Evolutionary conservation across 225 moss, liverwort and hornwort genomes (phyloP).

Genomic region (Neckera pumila): DNA sequence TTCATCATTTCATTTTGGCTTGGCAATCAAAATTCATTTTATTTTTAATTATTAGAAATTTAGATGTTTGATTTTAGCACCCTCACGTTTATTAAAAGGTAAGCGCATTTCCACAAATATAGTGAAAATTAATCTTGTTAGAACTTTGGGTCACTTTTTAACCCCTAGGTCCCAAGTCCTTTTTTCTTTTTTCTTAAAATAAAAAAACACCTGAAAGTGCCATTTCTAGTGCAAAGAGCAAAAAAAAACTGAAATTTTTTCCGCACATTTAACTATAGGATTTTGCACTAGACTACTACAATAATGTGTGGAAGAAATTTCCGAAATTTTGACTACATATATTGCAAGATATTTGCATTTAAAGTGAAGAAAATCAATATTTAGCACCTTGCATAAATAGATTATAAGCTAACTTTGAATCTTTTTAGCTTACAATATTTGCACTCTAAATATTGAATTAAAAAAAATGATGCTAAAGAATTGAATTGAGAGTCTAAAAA

Average conservation of each 20-base stretch:
- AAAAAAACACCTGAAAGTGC: accelerated
- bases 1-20: background rate
- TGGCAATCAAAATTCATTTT: background rate
- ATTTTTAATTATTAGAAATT: background rate
- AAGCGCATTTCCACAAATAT: background rate
- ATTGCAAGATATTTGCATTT: background rate
- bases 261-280: background rate
- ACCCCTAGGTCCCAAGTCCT: too few species aligned
- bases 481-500: too few species aligned
- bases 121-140: background rate
- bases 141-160: background rate
- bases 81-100: background rate
- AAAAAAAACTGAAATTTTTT: background rate
- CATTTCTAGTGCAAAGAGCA: background rate
- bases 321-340: background rate
- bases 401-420: background rate
- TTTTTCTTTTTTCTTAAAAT: too few species aligned
- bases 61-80: background rate
- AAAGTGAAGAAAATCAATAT: background rate
- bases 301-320: background rate
- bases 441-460: too few species aligned
- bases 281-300: background rate
- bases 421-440: background rate
- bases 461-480: too few species aligned
- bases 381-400: background rate